phyloP scores from a whole-genome alignment of 345 rosid genomes.

The Lenwebbia sp. region DNA sequence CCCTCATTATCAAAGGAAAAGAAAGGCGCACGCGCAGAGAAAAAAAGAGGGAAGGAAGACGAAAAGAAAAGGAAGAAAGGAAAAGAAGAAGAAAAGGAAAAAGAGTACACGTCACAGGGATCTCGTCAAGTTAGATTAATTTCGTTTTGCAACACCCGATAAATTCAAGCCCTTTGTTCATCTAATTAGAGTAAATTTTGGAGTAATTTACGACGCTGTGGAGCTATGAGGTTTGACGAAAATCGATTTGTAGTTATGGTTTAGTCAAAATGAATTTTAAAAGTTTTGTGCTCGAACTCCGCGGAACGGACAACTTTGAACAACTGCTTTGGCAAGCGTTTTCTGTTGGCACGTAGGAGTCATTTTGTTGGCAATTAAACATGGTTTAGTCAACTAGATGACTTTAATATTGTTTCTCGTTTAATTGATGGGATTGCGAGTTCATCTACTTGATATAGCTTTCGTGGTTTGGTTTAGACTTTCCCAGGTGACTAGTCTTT shows the following conservation, averaged over 20 bases:
- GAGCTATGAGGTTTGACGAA: neutral
- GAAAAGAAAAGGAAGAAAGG: neutral
- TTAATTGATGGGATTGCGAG: neutral
- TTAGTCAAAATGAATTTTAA: neutral
- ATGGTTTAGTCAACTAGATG: neutral
- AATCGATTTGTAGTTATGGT: neutral
- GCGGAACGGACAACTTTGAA: neutral
- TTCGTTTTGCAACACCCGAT: rapidly evolving
- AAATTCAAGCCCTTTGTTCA: neutral
- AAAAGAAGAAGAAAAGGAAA: neutral
- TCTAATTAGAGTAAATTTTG: neutral
- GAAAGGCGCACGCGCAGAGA: neutral
- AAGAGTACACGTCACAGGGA: neutral
- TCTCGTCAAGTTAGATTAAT: neutral
- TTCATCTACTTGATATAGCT: neutral
- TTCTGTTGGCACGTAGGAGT: neutral
- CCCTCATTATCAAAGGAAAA: neutral
- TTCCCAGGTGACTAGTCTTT: neutral
- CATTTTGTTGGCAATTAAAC: neutral
- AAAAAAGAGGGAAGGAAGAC: neutral
- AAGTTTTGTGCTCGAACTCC: neutral
- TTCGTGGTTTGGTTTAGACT: neutral
- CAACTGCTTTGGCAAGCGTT: neutral
- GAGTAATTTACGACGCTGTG: too few species aligned
- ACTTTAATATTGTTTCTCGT: neutral